Conservation (phyloP, 805 yeast species). For the Candida piceae region DNA sequence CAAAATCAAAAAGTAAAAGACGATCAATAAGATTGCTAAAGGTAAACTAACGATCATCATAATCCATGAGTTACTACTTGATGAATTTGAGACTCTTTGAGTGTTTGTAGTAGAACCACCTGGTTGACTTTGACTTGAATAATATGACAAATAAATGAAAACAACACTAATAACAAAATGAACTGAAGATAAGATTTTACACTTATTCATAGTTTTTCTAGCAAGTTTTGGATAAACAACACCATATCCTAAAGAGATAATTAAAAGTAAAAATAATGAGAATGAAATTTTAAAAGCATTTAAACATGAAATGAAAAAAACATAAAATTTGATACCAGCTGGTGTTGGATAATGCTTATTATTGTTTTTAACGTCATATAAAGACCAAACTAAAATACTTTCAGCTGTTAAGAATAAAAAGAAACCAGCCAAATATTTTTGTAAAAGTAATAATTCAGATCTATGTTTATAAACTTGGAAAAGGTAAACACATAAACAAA, state of each 20-base stretch:
- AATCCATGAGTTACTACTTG: constrained; percentile 43
- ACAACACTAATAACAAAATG: constrained; percentile 53
- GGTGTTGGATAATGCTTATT: constrained; percentile 33
- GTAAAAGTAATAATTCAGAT: constrained; percentile 82
- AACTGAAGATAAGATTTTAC: constrained; percentile 52
- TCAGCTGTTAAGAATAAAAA: constrained; percentile 78
- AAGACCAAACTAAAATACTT: constrained; percentile 85
- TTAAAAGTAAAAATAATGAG: constrained; percentile 79
- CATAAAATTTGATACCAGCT: constrained; percentile 57
- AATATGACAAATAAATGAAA: constrained; percentile 44
- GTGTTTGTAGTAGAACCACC: constrained; percentile 28
- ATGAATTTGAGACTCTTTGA: constrained; percentile 42
- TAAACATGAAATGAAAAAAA: constrained; percentile 71
- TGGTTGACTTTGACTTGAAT: constrained; percentile 30
- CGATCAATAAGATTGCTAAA: constrained; percentile 58
- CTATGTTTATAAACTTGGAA: constrained; percentile 83
- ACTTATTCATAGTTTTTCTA: constrained; percentile 64
- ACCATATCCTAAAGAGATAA: constrained; percentile 90
- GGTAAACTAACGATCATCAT: constrained; percentile 62
- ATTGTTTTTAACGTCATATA: constrained; percentile 75
- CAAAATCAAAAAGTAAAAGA: constrained; percentile 71
- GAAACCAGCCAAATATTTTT: constrained; percentile 84
- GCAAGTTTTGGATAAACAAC: constrained; percentile 85
- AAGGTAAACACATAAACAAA: constrained; percentile 75
- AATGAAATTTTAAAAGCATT: constrained; percentile 80